These are phyloP conservation scores for Medicago arabica DNA, from an alignment of 306 rosid species.

Conservation along the genomic window DNA sequence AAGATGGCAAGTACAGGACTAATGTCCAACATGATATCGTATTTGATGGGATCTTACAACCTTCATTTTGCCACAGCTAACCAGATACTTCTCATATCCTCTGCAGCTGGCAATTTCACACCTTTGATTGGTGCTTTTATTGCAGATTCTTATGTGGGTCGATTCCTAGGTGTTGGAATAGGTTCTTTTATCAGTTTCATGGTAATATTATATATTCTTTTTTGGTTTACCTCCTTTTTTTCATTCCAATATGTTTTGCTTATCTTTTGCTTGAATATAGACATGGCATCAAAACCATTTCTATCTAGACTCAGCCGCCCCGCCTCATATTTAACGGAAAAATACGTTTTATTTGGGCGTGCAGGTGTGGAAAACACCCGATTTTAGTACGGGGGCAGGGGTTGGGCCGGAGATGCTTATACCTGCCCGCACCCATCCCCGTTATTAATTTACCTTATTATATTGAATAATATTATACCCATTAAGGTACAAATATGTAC, in stretches of 20 bases:
- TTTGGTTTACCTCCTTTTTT: neutral
- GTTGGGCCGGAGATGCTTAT: no score
- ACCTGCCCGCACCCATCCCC: no score
- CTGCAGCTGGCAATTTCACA: conserved; percentile 56
- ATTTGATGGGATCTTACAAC: conserved; percentile 56
- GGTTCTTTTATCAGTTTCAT: conserved; percentile 57
- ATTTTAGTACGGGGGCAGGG: no score
- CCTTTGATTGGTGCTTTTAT: conserved; percentile 72
- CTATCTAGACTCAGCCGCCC: no score
- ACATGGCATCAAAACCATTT: no score
- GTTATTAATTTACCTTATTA: no score
- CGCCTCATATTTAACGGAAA: no score
- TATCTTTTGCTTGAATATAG: neutral
- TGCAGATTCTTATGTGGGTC: conserved; percentile 74
- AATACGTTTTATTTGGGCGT: no score
- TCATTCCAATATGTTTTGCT: neutral
- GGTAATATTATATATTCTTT: conserved; percentile 33
- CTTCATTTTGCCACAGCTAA: conserved; percentile 55
- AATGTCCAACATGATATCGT: conserved; percentile 63
- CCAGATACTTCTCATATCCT: conserved; percentile 53
- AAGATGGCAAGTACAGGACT: conserved; percentile 63
- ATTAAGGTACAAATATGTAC: no score
- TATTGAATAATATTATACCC: no score
- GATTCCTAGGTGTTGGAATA: conserved; percentile 57
- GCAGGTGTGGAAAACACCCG: no score